Percentiles rank a stretch among this genome's conserved stretches.
These are phyloP conservation scores for Botryotinia globosa DNA, from an alignment of 2,329 filamentous ascomycete genomes.

Conservation along the genomic window DNA sequence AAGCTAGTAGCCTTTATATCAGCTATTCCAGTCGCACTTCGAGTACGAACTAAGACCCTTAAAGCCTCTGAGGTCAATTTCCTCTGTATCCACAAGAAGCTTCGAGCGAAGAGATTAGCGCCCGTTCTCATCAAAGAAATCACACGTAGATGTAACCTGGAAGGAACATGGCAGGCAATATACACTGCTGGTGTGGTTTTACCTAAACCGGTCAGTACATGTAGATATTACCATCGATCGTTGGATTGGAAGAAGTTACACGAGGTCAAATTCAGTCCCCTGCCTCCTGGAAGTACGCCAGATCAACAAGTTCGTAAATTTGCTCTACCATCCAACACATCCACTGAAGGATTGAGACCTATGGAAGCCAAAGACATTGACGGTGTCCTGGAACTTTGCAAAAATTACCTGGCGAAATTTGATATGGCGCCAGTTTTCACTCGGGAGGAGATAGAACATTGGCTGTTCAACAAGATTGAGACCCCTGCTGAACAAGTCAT, in stretches of 20 bases:
- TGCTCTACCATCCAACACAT: slow-evolving; percentile 70
- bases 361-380: slow-evolving; percentile 80
- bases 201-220: slow-evolving; percentile 87
- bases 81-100: slow-evolving; percentile 96
- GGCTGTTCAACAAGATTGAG: slow-evolving; percentile 71
- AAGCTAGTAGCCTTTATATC: slow-evolving; percentile 96
- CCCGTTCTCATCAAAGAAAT: slow-evolving; percentile 98
- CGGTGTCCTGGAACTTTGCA: slow-evolving; percentile 69
- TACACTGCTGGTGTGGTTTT: slow-evolving; percentile 92
- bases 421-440: slow-evolving; percentile 81
- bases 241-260: slow-evolving; percentile 96
- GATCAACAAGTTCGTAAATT: slow-evolving; percentile 84
- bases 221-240: slow-evolving; percentile 90
- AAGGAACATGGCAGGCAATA: slow-evolving; percentile 88
- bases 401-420: slow-evolving; percentile 74
- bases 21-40: slow-evolving; percentile 80
- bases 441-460: slow-evolving; percentile 80
- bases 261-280: slow-evolving; percentile 88
- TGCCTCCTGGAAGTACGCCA: slow-evolving; percentile 80
- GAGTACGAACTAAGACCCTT: slow-evolving; percentile 72
- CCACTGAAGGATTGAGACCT: slow-evolving; percentile 70
- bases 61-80: slow-evolving; percentile 95
- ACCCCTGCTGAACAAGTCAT: slow-evolving; percentile 75
- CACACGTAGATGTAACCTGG: slow-evolving; percentile 83
- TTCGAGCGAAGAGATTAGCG: slow-evolving; percentile 85